Conservation (phyloP, 441 rosid genomes). For the Capsella rubella region DNA sequence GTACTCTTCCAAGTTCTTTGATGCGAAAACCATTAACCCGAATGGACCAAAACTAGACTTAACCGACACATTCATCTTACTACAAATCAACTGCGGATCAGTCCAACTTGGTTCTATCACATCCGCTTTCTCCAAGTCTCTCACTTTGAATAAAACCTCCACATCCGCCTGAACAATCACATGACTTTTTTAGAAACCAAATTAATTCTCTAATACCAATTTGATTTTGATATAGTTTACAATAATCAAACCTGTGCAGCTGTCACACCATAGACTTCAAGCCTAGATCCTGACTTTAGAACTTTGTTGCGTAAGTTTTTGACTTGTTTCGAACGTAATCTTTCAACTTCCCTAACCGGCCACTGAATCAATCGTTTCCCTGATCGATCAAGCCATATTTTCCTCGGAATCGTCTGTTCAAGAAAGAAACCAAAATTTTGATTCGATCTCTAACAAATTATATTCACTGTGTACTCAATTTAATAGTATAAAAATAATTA, state of each 20-base stretch:
- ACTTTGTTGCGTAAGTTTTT: slow-evolving; percentile 37
- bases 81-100: slow-evolving; percentile 63
- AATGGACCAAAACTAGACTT: slow-evolving; percentile 74
- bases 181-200: background rate
- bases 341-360: slow-evolving; percentile 67
- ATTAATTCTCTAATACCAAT: background rate
- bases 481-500: slow-evolving; percentile 20
- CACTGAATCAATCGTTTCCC: slow-evolving; percentile 70
- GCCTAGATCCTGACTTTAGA: slow-evolving; percentile 47
- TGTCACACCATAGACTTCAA: slow-evolving; percentile 59
- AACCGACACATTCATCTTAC: slow-evolving; percentile 56
- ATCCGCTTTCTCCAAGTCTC: slow-evolving; percentile 60
- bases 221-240: too few relatives aligned
- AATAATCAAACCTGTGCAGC: slow-evolving; percentile 57
- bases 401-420: slow-evolving; percentile 67
- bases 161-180: slow-evolving; percentile 50
- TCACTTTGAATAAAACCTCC: slow-evolving; percentile 59
- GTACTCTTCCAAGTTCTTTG: slow-evolving; percentile 60
- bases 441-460: background rate
- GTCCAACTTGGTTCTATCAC: slow-evolving; percentile 58
- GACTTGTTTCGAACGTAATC: slow-evolving; percentile 50
- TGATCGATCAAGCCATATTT: slow-evolving; percentile 57
- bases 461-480: background rate
- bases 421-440: background rate
- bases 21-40: slow-evolving; percentile 73